Conservation (phyloP, 1,139 yeast species). For the Zhuliangozyma parablackwelliae region DNA sequence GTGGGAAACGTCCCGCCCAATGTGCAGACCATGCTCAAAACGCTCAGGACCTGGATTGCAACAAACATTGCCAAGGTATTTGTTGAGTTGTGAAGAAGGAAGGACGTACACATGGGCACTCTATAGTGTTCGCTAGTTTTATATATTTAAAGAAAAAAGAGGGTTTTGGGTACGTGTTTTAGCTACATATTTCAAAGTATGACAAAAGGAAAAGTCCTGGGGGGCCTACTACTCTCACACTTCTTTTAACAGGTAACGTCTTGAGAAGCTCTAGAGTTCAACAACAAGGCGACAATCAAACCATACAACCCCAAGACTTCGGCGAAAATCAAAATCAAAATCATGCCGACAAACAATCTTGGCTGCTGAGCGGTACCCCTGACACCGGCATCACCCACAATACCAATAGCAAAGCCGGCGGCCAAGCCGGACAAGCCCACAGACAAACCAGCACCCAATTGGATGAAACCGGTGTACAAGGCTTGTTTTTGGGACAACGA, state of each 20-base stretch:
- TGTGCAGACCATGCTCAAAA: conserved; percentile 16
- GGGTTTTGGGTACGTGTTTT: too few species aligned
- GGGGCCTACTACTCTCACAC: too few species aligned
- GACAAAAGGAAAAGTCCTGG: too few species aligned
- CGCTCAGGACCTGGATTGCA: conserved; percentile 30
- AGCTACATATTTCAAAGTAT: too few species aligned
- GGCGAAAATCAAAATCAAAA: conserved; percentile 93
- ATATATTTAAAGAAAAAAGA: too few species aligned
- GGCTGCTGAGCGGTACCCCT: conserved; percentile 97
- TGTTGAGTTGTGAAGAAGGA: conserved; percentile 12
- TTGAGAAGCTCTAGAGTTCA: conserved; percentile 96
- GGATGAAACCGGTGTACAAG: conserved; percentile 92
- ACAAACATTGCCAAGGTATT: conserved; percentile 39
- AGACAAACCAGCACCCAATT: conserved; percentile 95
- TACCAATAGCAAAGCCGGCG: conserved; percentile 97
- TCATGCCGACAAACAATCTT: conserved; percentile 89
- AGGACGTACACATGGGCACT: too few species aligned
- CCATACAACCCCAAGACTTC: conserved; percentile 97
- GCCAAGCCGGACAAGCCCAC: conserved; percentile 97
- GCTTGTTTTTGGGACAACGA: conserved; percentile 83
- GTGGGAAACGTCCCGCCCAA: conserved; percentile 20
- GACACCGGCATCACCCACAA: conserved; percentile 98
- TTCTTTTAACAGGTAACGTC: conserved; percentile 68
- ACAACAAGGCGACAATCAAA: conserved; percentile 91
- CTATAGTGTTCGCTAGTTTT: too few species aligned